phyloP scores from a whole-genome alignment of 2,329 filamentous ascomycete genomes.

The Plectosphaerella sp. region DNA sequence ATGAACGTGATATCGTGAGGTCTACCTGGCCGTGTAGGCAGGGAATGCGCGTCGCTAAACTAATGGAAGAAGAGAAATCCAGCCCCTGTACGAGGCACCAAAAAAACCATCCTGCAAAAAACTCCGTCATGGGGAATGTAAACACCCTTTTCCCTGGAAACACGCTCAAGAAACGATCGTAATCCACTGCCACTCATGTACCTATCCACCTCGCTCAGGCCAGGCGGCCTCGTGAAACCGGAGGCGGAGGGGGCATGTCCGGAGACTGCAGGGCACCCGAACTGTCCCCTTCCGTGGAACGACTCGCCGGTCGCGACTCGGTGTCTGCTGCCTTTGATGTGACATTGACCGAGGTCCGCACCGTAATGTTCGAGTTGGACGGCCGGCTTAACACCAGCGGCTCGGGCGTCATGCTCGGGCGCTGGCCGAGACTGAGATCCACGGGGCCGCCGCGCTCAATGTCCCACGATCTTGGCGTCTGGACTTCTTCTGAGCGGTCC shows the following conservation, averaged over 20 bases:
- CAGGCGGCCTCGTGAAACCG: background rate
- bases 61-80: no score
- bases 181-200: no score
- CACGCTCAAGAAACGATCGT: no score
- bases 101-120: no score
- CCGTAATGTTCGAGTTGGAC: constrained; percentile 5
- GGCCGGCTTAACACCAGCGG: background rate
- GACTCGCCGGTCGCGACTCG: background rate
- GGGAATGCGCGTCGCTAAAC: no score
- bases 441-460: background rate
- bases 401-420: background rate
- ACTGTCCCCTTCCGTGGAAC: background rate
- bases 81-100: no score
- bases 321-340: constrained; percentile 1
- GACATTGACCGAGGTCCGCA: constrained; percentile 9
- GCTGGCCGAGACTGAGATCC: constrained; percentile 2
- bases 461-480: constrained; percentile 8
- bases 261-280: background rate
- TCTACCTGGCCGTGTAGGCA: no score
- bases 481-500: constrained; percentile 2
- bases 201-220: no score
- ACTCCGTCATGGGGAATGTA: no score
- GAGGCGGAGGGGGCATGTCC: constrained; percentile 1
- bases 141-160: no score
- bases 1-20: no score